These are phyloP conservation scores for Cicer arietinum DNA, from an alignment of 306 rosid genomes.

Conservation along the genomic window DNA sequence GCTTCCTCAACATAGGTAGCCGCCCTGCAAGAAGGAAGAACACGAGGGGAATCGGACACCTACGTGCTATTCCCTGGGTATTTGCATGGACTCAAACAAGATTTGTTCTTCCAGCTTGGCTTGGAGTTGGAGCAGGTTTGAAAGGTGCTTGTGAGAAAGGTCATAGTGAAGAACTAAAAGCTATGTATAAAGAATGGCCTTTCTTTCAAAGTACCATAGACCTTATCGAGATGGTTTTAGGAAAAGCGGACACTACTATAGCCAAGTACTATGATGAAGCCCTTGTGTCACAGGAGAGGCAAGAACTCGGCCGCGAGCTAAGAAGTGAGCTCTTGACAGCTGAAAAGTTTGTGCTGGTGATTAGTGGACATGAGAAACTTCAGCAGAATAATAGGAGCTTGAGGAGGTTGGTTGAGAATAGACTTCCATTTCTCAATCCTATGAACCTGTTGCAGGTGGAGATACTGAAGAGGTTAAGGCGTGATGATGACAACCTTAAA, in stretches of 20 bases:
- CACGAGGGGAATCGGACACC: constrained; percentile 79
- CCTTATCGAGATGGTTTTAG: constrained; percentile 94
- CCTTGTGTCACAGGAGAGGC: constrained; percentile 78
- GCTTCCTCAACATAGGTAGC: constrained; percentile 95
- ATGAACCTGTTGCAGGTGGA: constrained; percentile 94
- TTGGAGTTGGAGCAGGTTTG: constrained; percentile 93
- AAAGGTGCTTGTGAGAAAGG: constrained; percentile 83
- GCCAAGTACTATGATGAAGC: constrained; percentile 95
- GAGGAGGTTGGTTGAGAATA: constrained; percentile 87
- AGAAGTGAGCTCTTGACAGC: constrained; percentile 69
- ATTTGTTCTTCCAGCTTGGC: constrained; percentile 97
- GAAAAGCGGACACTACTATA: constrained; percentile 86
- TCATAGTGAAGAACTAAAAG: constrained; percentile 74
- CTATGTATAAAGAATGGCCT: constrained; percentile 94
- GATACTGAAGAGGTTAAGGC: constrained; percentile 80
- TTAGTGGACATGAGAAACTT: constrained; percentile 85
- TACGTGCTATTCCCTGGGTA: constrained; percentile 96
- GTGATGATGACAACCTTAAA: constrained; percentile 71
- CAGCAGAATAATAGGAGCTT: constrained; percentile 78
- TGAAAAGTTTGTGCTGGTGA: constrained; percentile 70
- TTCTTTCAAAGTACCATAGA: constrained; percentile 86
- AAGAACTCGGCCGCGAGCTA: constrained; percentile 64
- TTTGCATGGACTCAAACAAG: constrained; percentile 98
- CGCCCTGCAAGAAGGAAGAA: constrained; percentile 87
- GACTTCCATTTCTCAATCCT: constrained; percentile 92